Conservation (phyloP, 768 basidiomycete species). For the Tulasnella sp. region DNA sequence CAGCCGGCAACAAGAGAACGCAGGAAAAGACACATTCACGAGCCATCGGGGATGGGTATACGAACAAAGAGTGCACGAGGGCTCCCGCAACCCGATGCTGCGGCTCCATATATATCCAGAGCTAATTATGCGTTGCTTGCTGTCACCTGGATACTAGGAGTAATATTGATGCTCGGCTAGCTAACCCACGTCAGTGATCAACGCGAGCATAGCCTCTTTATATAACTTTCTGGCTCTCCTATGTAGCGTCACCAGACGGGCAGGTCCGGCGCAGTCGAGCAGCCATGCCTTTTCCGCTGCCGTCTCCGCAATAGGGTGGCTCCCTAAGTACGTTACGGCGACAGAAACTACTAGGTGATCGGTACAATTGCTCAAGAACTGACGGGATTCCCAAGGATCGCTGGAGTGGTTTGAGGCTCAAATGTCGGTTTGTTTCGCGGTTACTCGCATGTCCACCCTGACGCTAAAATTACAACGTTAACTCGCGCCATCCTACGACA, state of each 20-base stretch:
- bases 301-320: not conserved
- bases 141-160: not conserved
- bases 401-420: too few relatives aligned
- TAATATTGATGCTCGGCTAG: not conserved
- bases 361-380: too few relatives aligned
- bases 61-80: too few relatives aligned
- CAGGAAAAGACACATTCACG: too few relatives aligned
- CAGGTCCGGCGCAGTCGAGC: not conserved
- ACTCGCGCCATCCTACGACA: not conserved
- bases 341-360: not conserved
- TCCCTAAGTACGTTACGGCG: not conserved
- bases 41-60: too few relatives aligned
- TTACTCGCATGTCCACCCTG: not conserved
- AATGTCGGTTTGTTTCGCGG: too few relatives aligned
- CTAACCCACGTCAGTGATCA: not conserved
- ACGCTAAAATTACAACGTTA: not conserved
- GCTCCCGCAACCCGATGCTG: too few relatives aligned
- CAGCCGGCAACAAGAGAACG: too few relatives aligned
- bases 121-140: not conserved
- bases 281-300: not conserved
- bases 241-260: not conserved
- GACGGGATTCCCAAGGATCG: not conserved
- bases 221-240: not conserved
- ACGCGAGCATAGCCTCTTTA: not conserved
- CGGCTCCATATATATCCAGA: not conserved